phyloP scores from a whole-genome alignment of 345 rosid genomes.

The Raphanus sativus region DNA sequence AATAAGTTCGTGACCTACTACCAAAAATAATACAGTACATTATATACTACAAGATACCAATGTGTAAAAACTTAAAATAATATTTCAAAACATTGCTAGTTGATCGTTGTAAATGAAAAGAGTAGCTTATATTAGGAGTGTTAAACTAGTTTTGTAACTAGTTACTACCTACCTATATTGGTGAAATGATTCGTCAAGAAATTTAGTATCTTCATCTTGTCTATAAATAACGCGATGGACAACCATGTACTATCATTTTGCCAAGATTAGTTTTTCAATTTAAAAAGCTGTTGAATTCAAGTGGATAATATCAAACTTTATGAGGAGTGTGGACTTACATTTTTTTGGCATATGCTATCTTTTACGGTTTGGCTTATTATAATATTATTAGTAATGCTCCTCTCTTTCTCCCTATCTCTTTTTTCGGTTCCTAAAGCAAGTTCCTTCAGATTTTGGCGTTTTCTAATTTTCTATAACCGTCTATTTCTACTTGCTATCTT shows the following conservation, averaged over 20 bases:
- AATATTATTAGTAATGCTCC: not conserved
- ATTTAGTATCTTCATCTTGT: not conserved
- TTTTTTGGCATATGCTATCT: conserved; percentile 37
- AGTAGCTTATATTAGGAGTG: not conserved
- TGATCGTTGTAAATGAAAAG: not conserved
- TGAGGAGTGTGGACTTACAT: conserved; percentile 31
- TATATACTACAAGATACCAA: not conserved
- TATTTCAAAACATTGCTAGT: not conserved
- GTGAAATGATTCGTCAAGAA: not conserved
- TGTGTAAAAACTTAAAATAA: not conserved
- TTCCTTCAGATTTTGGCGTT: conserved; percentile 32
- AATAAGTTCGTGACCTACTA: not conserved
- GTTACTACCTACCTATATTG: not conserved
- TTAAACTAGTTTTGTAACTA: not conserved
- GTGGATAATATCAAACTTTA: conserved; percentile 46
- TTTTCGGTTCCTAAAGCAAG: not conserved
- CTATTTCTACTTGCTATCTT: not conserved
- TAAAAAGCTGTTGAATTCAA: not conserved
- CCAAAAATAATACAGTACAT: not conserved
- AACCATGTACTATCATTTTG: not conserved
- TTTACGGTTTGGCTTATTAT: conserved; percentile 30
- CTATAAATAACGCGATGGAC: not conserved
- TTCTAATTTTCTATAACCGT: conserved; percentile 15
- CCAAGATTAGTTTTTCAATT: not conserved
- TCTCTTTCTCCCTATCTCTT: not conserved